Evolutionary conservation across 2,329 filamentous ascomycete species (phyloP).

Genomic region (Didymella segeticola): DNA sequence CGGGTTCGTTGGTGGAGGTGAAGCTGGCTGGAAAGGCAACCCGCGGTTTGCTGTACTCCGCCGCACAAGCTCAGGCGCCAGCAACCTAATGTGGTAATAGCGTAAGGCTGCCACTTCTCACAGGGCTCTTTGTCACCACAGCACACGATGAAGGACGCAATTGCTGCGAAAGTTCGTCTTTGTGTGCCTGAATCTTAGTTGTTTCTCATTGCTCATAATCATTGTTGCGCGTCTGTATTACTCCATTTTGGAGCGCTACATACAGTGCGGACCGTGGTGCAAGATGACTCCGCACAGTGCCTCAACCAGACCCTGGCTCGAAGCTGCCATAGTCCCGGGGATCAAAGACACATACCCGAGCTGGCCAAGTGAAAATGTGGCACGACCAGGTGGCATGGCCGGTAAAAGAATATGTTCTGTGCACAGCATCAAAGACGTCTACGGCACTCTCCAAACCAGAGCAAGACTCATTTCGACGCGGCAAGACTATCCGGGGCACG

Average conservation of each 20-base stretch:
- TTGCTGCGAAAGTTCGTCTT: not conserved
- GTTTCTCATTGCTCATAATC: not conserved
- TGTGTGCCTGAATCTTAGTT: not conserved
- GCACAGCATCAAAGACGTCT: not conserved
- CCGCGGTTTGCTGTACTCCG: slow-evolving; percentile 14
- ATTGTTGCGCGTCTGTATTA: no score
- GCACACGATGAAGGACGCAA: slow-evolving; percentile 4
- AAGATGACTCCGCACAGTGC: slow-evolving; percentile 8
- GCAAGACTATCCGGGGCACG: not conserved
- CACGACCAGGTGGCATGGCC: not conserved
- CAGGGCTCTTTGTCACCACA: not conserved
- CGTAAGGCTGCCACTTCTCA: slow-evolving; percentile 11
- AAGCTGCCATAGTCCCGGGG: slow-evolving; percentile 1
- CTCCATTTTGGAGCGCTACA: no score
- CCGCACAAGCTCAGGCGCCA: slow-evolving; percentile 17
- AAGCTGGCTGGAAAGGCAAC: slow-evolving; percentile 14
- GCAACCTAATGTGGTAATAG: slow-evolving; percentile 10
- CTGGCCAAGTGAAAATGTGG: not conserved
- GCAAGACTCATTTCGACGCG: not conserved
- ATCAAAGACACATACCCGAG: not conserved
- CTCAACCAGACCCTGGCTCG: not conserved
- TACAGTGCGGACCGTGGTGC: not conserved
- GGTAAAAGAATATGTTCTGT: not conserved
- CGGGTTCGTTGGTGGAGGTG: slow-evolving; percentile 5
- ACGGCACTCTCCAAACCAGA: not conserved